Percentiles rank a stretch among this genome's conserved stretches.
Evolutionary conservation across 225 moss, liverwort and hornwort species (phyloP).

Genomic region (Neckera pumila): DNA sequence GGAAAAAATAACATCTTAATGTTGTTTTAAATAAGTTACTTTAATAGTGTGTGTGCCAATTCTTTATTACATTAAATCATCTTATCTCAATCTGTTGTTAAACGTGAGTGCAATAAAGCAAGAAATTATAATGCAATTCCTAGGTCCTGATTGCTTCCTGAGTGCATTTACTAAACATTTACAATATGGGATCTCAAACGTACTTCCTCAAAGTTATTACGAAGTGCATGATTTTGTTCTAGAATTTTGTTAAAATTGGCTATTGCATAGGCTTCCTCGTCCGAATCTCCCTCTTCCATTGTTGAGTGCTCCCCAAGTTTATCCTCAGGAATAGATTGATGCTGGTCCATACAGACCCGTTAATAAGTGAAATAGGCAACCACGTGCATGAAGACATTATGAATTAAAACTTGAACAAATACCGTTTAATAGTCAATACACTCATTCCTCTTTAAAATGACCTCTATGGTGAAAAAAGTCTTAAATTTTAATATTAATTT

Average conservation of each 20-base stretch:
- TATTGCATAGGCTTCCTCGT: conserved; percentile 5
- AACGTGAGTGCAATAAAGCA: background rate
- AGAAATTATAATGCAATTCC: background rate
- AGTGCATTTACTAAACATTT: background rate
- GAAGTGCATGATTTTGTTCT: conserved; percentile 50
- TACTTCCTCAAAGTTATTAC: conserved; percentile 71
- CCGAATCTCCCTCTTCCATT: background rate
- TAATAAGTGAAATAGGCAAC: background rate
- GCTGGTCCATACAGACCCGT: background rate
- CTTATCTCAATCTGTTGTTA: background rate
- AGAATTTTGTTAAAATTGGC: conserved; percentile 41
- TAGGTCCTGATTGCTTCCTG: background rate
- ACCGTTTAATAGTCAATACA: background rate
- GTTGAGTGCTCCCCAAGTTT: background rate
- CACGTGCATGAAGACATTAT: background rate
- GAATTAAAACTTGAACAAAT: background rate
- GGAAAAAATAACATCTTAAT: background rate
- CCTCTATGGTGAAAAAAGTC: background rate
- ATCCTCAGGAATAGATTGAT: background rate
- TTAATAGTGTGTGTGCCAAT: background rate
- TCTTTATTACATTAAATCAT: background rate
- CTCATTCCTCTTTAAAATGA: background rate
- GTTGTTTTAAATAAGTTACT: background rate
- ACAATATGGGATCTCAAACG: background rate
- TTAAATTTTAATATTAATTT: too few relatives aligned